Conservation (phyloP, 2,329 filamentous ascomycete species). For the Colletotrichum somersetense region DNA sequence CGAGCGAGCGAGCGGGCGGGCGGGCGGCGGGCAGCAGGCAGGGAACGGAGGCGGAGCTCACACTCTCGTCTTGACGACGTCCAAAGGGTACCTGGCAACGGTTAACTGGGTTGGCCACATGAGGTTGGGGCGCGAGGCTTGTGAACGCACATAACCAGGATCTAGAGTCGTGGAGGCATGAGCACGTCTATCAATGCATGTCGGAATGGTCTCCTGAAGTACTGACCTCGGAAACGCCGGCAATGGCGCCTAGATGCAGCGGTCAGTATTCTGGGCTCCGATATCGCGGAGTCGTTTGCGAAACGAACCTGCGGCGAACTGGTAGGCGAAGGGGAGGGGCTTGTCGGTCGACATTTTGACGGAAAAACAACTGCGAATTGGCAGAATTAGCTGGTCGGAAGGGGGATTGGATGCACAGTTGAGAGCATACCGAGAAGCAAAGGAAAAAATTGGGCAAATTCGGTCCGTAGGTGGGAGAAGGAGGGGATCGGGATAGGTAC, state of each 20-base stretch:
- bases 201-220: slow-evolving; percentile 17
- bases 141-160: slow-evolving; percentile 81
- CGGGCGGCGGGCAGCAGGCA: slow-evolving; percentile 41
- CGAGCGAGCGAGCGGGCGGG: slow-evolving; percentile 20
- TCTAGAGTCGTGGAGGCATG: slow-evolving; percentile 64
- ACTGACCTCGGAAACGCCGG: slow-evolving; percentile 95
- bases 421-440: slow-evolving; percentile 32
- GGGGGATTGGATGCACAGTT: slow-evolving; percentile 6
- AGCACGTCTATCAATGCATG: slow-evolving; percentile 44
- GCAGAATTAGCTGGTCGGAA: not conserved
- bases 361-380: not conserved
- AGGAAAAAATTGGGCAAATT: slow-evolving; percentile 13
- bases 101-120: slow-evolving; percentile 42
- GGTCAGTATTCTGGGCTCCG: slow-evolving; percentile 47
- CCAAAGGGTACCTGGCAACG: slow-evolving; percentile 89
- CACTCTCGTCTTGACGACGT: slow-evolving; percentile 98
- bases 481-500: not conserved
- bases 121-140: slow-evolving; percentile 17
- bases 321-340: slow-evolving; percentile 92
- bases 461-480: slow-evolving; percentile 5
- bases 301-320: slow-evolving; percentile 87
- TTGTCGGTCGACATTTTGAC: slow-evolving; percentile 73
- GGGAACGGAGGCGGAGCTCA: slow-evolving; percentile 62
- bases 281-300: slow-evolving; percentile 43
- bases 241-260: slow-evolving; percentile 78